Percentiles rank a stretch among this genome's conserved stretches.
Conservation (phyloP, 495 filamentous ascomycete species). For the Penicillium pancosmium region DNA sequence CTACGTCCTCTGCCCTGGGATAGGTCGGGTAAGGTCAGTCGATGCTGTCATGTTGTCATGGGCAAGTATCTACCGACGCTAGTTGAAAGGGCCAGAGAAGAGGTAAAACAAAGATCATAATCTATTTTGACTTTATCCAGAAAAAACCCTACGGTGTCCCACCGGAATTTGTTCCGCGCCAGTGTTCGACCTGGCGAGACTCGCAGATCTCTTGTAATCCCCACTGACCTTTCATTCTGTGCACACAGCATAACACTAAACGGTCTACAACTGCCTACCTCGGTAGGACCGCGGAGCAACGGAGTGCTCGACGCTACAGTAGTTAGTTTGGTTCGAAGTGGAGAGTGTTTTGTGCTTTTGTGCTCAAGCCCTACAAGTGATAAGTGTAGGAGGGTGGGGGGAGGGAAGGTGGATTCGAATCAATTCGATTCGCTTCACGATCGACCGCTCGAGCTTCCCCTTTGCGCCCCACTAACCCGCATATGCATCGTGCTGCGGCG, state of each 20-base stretch:
- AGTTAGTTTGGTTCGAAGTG: neutral
- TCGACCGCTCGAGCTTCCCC: neutral
- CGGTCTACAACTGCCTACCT: neutral
- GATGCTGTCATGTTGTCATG: too few species aligned
- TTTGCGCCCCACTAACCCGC: neutral
- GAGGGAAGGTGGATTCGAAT: neutral
- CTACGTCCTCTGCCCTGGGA: too few species aligned
- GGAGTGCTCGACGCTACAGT: neutral
- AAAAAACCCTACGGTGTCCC: too few species aligned
- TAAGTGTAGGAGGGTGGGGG: neutral
- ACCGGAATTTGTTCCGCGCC: too few species aligned
- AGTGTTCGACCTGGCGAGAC: neutral
- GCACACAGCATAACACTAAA: neutral
- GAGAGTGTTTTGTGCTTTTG: neutral
- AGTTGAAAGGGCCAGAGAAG: too few species aligned
- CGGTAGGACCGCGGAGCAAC: neutral
- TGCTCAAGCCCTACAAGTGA: neutral
- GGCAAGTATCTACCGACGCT: too few species aligned
- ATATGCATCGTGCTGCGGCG: conserved; percentile 5
- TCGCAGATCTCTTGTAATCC: neutral
- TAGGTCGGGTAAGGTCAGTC: too few species aligned
- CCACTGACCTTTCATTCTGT: neutral
- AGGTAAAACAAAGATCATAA: too few species aligned
- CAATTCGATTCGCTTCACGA: conserved; percentile 1
- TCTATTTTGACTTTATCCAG: too few species aligned